Base-by-base conservation (phyloP, 164 flowering plant genomes). In the Cinnamomum micranthum region DNA sequence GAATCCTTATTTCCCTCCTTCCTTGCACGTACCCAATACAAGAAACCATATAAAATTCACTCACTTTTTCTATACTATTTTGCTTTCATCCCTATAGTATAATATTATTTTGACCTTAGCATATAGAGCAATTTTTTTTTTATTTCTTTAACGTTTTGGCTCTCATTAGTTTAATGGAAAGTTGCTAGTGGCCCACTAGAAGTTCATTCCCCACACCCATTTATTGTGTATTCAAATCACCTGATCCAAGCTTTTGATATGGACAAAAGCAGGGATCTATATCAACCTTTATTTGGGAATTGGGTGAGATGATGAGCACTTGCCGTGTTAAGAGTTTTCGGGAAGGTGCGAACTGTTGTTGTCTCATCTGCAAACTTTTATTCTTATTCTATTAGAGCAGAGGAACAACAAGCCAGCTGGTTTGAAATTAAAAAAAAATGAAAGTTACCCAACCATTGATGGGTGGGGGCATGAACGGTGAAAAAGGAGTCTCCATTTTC, bases 241-340 rank as follows among this genome's bases (percentile, higher is more conserved):
- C 68, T 59, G 77, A 75, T 75, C 77, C 77, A 69, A 75, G 67
- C 67, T 68, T 24, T 31, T 35, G 50, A 20, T 13, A 59, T 55
- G 7, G 71, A 74, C 65, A 74, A 68, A 74, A 73, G 69, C 13
- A 10, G 10, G 75, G 75, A 73, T 73, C 69, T 50, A 23, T 73
- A 47, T 73, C 35, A 47, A 41, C 1, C 59, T 24, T 65, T 73
- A 24, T 23, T 64, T n/a, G 5, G 6, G 27, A 6, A 65, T 11
- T 6, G n/a, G 58, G n/a, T 69, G 71, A 0, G 58, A 35, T 69
- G 70, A 41, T 35, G 41, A 14, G 51, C 50, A 68, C 51, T 68
- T 68, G n/a, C 22, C 17, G 17, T 65, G 68, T 28, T 14, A 65
- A 14, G 68, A 23, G 68, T 27, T 65, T 65, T 65, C 31, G 68